Evolutionary conservation across 495 filamentous ascomycete genomes (phyloP).

Genomic region (Neurospora pannonica): DNA sequence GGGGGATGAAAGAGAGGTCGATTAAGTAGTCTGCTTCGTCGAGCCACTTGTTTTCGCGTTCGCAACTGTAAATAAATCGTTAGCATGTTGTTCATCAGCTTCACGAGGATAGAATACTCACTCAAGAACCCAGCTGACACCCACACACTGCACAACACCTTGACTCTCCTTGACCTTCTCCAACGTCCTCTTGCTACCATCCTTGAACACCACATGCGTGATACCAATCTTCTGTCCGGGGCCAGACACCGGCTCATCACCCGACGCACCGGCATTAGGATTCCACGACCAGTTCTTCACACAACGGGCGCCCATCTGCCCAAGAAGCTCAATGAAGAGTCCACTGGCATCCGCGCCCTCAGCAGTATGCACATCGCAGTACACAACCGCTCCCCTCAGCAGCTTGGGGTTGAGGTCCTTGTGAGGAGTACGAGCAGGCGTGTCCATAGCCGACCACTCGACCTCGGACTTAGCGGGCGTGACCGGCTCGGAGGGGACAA

Average conservation of each 20-base stretch:
- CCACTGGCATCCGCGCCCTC: conserved; percentile 80
- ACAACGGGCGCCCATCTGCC: conserved; percentile 77
- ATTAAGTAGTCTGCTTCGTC: conserved; percentile 61
- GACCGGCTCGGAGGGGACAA: conserved; percentile 1
- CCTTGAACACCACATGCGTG: conserved; percentile 94
- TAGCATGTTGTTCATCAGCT: neutral
- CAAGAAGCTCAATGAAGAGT: conserved; percentile 73
- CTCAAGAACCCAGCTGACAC: conserved; percentile 83
- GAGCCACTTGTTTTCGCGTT: conserved; percentile 68
- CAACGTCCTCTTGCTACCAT: conserved; percentile 76
- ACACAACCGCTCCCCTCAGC: conserved; percentile 70
- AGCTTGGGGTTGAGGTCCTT: conserved; percentile 39
- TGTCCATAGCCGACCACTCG: conserved; percentile 42
- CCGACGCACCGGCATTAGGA: conserved; percentile 23
- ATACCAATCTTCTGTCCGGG: conserved; percentile 55
- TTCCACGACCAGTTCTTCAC: conserved; percentile 85
- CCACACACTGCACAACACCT: conserved; percentile 73
- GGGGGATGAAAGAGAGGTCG: conserved; percentile 61
- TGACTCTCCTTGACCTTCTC: conserved; percentile 73
- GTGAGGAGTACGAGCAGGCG: conserved; percentile 46
- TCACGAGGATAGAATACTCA: conserved; percentile 33
- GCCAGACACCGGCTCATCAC: neutral
- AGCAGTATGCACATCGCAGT: conserved; percentile 84
- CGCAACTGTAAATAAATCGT: conserved; percentile 47
- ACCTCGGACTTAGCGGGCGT: conserved; percentile 30